Base-by-base conservation (phyloP, 176 grass and related monocot species). In the Panicum miliaceum region DNA sequence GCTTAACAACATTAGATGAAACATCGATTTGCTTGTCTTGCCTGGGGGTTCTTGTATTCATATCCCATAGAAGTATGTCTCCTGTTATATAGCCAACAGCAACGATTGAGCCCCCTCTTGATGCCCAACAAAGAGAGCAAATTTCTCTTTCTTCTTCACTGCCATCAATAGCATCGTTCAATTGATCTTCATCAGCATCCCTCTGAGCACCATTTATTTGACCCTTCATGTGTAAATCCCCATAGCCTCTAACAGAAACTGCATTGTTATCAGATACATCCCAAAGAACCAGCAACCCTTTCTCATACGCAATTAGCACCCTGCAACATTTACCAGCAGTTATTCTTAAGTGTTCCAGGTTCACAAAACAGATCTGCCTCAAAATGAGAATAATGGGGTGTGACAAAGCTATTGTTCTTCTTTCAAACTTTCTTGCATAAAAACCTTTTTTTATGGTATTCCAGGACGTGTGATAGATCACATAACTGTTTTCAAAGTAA, bases 11-110 rank as follows among this genome's bases (percentile, higher is more conserved):
- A 77, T 91, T 90, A 32, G 89, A 86, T 77, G 87, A 84, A 59
- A 75, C 46, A 12, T 75, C 60, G 52, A n/a, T 67, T 93, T 88
- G 77, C 63, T 88, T 87, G 69, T 84, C 85, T 95, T 89, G 86
- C 71, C 82, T 77, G 60, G 86, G 83, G n/a, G 85, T 83, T 77
- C 23, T 84, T 64, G 78, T 38, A 48, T 72, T 86, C 67, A 93
- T 71, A 73, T 98, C 86, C 96, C 93, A 95, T 18, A 98, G 82
- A 87, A 93, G 87, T 80, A 98, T 91, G 79, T 98, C 93, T 73
- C 96, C 96, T 60, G 85, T 95, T 88, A 94, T 92, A 75, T 98
- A 98, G 56, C 96, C 96, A 34, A 92, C 91, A 53, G 93, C 96
- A 35, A 86, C 73, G 8, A 85, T 77, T 68, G 95, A 90, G 84